These are phyloP conservation scores for Paramarasmius palmivorus DNA, from an alignment of 1,284 basidiomycete genomes.

Conservation along the genomic window DNA sequence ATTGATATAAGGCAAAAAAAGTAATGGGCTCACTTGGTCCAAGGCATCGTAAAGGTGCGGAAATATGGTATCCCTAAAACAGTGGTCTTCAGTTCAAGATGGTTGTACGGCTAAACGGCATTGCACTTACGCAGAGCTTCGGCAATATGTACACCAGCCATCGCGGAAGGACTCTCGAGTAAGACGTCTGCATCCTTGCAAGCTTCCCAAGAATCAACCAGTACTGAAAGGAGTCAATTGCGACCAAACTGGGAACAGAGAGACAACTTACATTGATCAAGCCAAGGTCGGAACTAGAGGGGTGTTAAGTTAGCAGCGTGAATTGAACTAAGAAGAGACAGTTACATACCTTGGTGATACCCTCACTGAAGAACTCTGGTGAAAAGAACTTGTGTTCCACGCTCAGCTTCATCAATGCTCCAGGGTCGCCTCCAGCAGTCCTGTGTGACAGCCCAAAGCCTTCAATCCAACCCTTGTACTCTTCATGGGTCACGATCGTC, in stretches of 20 bases:
- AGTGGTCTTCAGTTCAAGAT: conserved; percentile 11
- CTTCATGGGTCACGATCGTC: conserved; percentile 63
- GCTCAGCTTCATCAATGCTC: conserved; percentile 63
- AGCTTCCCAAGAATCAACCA: conserved; percentile 69
- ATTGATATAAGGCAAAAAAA: conserved; percentile 2
- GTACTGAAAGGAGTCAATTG: conserved; percentile 38
- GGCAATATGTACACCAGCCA: conserved; percentile 82
- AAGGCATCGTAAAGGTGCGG: conserved; percentile 78
- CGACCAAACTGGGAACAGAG: background rate
- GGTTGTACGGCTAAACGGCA: conserved; percentile 14
- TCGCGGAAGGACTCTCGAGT: conserved; percentile 74
- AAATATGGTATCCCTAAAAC: conserved; percentile 59
- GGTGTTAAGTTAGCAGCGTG: conserved; percentile 1
- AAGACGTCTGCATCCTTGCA: conserved; percentile 76
- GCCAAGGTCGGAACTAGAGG: conserved; percentile 69
- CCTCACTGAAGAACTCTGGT: conserved; percentile 80
- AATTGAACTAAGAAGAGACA: background rate
- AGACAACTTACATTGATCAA: conserved; percentile 60
- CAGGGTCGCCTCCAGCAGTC: conserved; percentile 79
- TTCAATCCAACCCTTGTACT: conserved; percentile 62
- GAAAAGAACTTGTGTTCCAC: conserved; percentile 80
- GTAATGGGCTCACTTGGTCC: conserved; percentile 41
- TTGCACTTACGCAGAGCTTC: conserved; percentile 65
- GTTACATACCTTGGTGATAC: conserved; percentile 50
- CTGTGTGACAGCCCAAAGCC: conserved; percentile 70